Evolutionary conservation across 2,329 filamentous ascomycete species (phyloP), one percentile per base, ranked within the genome.

Genomic region (Colletotrichum chlorophyti): DNA sequence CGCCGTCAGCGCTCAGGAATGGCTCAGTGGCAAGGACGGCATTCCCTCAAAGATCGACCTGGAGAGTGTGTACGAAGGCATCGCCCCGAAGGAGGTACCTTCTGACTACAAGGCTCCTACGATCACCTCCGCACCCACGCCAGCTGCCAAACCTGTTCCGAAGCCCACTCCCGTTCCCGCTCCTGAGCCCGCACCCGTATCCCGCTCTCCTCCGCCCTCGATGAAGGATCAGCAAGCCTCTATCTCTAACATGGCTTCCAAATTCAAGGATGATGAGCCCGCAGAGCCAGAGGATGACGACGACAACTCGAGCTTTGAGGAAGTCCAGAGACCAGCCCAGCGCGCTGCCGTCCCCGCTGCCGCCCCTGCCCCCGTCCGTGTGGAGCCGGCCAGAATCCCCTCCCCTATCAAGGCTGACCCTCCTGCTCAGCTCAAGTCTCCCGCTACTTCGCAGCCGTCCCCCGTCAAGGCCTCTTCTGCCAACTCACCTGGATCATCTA

Each of bases 1-100:
- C 46, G 93, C 90, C 58, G 85, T 96, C 69, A 90, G 87, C 53
- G 85, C 90, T 35, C 77, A 83, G 41, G 93, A 98, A 65, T 99
- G 93, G 93, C 82, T 97, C 50, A 82, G 83, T 12, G 95, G 95
- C 63, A 95, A 96, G 79, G 89, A 89, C 14, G 92, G 81, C 7
- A 75, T 96, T 37, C 93, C 95, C 7, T 83, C 93, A 60, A 98
- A 97, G 83, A 93, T 99, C 70, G 94, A 95, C 65, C 85, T 99
- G 66, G 93, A 96, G 74, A 93, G 91, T 67, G 75, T 98, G 43
- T 98, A 96, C 74, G 92, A 97, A 35, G 93, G 93, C 52, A 85
- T 85, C 62, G 90, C 88, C 6, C 87, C 92, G 4, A 86, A 90
- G 66, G 92, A 97, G 76, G 83, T 97, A 15, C 71, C 89, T 5